Percentiles rank a stretch among this genome's conserved stretches.
phyloP scores from a whole-genome alignment of 495 filamentous ascomycete species.

The Annulohypoxylon nitens region DNA sequence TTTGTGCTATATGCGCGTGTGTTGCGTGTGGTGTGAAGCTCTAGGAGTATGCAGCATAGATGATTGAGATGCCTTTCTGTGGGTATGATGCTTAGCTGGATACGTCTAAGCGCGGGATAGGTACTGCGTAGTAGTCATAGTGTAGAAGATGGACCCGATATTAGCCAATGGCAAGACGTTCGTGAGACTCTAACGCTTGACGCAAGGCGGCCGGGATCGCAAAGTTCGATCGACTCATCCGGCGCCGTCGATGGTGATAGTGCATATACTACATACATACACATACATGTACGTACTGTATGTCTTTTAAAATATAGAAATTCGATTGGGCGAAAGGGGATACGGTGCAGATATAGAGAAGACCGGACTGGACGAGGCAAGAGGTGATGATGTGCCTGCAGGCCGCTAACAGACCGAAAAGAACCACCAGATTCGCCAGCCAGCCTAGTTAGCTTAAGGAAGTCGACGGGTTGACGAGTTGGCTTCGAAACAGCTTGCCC shows the following conservation, averaged over 20 bases:
- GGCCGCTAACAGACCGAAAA: slow-evolving; percentile 44
- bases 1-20: slow-evolving; percentile 32
- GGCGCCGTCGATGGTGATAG: slow-evolving; percentile 13
- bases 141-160: slow-evolving; percentile 17
- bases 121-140: slow-evolving; percentile 8
- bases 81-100: slow-evolving; percentile 36
- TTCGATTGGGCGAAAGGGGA: slow-evolving; percentile 34
- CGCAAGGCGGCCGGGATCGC: slow-evolving; percentile 41
- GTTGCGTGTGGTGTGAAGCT: slow-evolving; percentile 35
- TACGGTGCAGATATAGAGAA: slow-evolving; percentile 38
- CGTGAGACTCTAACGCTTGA: slow-evolving; percentile 31
- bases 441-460: slow-evolving; percentile 10
- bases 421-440: slow-evolving; percentile 36
- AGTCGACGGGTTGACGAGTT: slow-evolving; percentile 8
- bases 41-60: slow-evolving; percentile 28
- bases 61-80: slow-evolving; percentile 25
- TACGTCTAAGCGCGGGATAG: slow-evolving; percentile 31
- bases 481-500: slow-evolving; percentile 23
- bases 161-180: slow-evolving; percentile 27
- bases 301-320: slow-evolving; percentile 38
- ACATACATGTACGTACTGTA: slow-evolving; percentile 42
- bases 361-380: slow-evolving; percentile 35
- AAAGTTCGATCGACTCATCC: slow-evolving; percentile 44
- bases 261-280: slow-evolving; percentile 10
- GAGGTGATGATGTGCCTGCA: slow-evolving; percentile 46